Base-by-base conservation (phyloP, 2,329 filamentous ascomycete genomes). In the Trichoderma sp. region DNA sequence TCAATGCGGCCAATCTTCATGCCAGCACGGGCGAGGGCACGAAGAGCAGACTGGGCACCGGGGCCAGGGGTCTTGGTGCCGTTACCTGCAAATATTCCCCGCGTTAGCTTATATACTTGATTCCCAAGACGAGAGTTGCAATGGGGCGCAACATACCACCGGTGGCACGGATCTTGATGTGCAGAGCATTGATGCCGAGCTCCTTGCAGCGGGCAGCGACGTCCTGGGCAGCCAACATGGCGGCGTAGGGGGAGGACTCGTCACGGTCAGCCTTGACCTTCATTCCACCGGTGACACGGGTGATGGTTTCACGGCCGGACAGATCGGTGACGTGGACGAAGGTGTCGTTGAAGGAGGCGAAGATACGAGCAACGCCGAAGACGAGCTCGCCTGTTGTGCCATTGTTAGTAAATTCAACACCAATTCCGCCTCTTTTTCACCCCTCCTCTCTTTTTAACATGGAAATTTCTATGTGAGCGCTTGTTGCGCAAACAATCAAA, bases 181-280 rank as follows among this genome's bases (percentile, higher is more conserved):
- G 96, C 73, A 99, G 92, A 80, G 95, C 94, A 82, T 93, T 97
- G 80, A 89, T 88, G 78, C 86, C 86, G 69, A 89, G 82, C 82
- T 89, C 86, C 86, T 89, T 88, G 86, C 86, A 89, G 84, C 95
- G 93, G 82, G 88, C 86, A 79, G 95, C 95, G 81, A 97, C 93
- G 83, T 97, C 94, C 89, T 99, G 95, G 75, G 95, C 95, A 85
- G 95, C 95, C 92, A 99, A 94, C 95, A 99, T 99, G 86, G 95
- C 95, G 80, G 95, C 95, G 89, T 99, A 99, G 79, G 95, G 95
- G 76, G 95, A 98, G 79, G 94, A 98, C 89, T 99, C 95, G 87
- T 99, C 95, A 89, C 95, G 94, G 82, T 99, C 94, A 84, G 94
- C 94, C 92, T 99, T 99, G 90, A 99, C 95, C 90, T 99, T 99